Percentiles rank a stretch among this genome's conserved stretches.
phyloP scores from a whole-genome alignment of 2,329 filamentous ascomycete species.

The Penicillium crustosum region DNA sequence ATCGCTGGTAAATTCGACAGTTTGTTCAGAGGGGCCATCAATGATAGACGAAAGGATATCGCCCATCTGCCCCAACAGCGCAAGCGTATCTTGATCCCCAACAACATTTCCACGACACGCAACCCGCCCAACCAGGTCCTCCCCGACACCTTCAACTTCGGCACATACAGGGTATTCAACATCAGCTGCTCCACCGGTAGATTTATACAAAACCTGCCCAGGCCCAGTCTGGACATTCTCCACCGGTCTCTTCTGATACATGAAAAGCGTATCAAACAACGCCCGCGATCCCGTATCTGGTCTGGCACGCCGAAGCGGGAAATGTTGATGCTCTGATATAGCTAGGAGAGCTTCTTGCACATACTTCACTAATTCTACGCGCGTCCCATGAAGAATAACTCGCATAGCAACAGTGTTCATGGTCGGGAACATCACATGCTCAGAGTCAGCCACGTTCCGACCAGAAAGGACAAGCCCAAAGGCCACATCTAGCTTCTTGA shows the following conservation, averaged over 20 bases:
- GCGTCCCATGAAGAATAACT: slow-evolving; percentile 68
- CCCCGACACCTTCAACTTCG: slow-evolving; percentile 67
- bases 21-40: slow-evolving; percentile 46
- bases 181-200: slow-evolving; percentile 62
- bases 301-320: slow-evolving; percentile 71
- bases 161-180: slow-evolving; percentile 81
- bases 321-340: slow-evolving; percentile 71
- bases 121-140: slow-evolving; percentile 66
- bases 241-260: slow-evolving; percentile 60
- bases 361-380: slow-evolving; percentile 65
- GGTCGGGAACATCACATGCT: slow-evolving; percentile 74
- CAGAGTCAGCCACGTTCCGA: slow-evolving; percentile 69
- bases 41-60: slow-evolving; percentile 59
- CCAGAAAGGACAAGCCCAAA: slow-evolving; percentile 85
- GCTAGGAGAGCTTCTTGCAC: slow-evolving; percentile 68
- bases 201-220: slow-evolving; percentile 55
- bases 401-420: slow-evolving; percentile 88
- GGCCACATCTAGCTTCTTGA: slow-evolving; percentile 67
- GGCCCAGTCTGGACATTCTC: slow-evolving; percentile 11
- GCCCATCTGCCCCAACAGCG: slow-evolving; percentile 62
- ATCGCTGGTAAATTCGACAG: slow-evolving; percentile 55
- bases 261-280: slow-evolving; percentile 66
- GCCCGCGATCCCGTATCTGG: slow-evolving; percentile 45
- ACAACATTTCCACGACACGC: slow-evolving; percentile 65
- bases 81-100: slow-evolving; percentile 46